Evolutionary conservation across 2,329 filamentous ascomycete genomes (phyloP), one percentile per base, ranked within the genome.

Genomic region (Sclerotinia subarctica): DNA sequence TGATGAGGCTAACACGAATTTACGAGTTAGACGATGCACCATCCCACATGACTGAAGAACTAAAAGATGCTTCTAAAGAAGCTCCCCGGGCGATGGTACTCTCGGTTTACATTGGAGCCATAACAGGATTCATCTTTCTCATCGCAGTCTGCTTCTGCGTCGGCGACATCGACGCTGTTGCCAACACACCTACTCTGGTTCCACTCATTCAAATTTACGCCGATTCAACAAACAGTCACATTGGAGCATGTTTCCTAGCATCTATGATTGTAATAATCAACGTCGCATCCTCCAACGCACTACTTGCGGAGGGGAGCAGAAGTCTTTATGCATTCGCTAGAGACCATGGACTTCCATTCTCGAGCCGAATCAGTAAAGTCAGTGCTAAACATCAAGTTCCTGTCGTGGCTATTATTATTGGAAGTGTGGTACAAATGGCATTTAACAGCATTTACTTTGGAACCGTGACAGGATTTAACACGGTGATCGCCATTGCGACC

Each of bases 361-460:
- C 83, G 0, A 71, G 73, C 0, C 57, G 80, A 11, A 77, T 85
- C 51, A 80, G 80, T 70, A 82, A 78, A 66, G 81, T 86, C 10
- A 80, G 83, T 51, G 69, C 72, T 21, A 82, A 79, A 69, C 78
- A 79, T 46, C 78, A 82, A 24, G 81, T 84, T 3, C 85, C 85
- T 0, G 78, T 85, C 2, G 80, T 81, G 68, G 83, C 84, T 0
- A 77, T 86, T 8, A 68, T 85, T 0, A 72, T 85, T 3, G 82
- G 81, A 0, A 76, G 79, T 0, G 69, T 80, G 0, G 78, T 85
- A 2, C 84, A 86, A 69, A 79, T 85, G 69, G 83, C 81, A 0
- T 80, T 86, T 60, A 82, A 84, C 70, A 81, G 81, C 17, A 85
- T 86, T 57, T 84, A 85, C 69, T 85, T 86, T 68, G 84, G 83